phyloP scores from a whole-genome alignment of 768 basidiomycete genomes.

The Boletellus ananiceps region DNA sequence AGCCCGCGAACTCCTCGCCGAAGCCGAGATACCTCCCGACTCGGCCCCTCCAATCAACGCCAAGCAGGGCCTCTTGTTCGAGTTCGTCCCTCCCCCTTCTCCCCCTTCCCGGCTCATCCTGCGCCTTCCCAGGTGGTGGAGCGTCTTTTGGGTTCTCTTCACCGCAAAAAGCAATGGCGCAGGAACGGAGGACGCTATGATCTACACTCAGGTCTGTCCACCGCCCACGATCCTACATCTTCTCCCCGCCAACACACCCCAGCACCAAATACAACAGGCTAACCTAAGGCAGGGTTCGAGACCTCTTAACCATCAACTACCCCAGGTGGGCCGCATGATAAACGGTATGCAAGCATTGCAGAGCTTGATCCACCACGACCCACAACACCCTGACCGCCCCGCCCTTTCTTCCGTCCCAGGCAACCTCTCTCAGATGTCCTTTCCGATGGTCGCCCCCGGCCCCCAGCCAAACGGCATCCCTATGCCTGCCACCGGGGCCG shows the following conservation, averaged over 20 bases:
- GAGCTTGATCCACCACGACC: background rate
- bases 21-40: constrained; percentile 62
- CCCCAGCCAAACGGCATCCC: constrained; percentile 45
- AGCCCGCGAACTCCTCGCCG: constrained; percentile 57
- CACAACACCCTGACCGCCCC: background rate
- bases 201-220: constrained; percentile 61
- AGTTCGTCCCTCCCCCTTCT: constrained; percentile 42
- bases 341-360: constrained; percentile 31
- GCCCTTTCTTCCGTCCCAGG: constrained; percentile 19
- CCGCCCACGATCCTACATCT: background rate
- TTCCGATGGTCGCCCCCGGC: constrained; percentile 30
- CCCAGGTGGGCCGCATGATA: constrained; percentile 26
- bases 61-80: constrained; percentile 77
- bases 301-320: constrained; percentile 26
- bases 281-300: constrained; percentile 31
- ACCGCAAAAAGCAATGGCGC: constrained; percentile 68
- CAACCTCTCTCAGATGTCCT: constrained; percentile 23
- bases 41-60: constrained; percentile 77
- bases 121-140: constrained; percentile 73
- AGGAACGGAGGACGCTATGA: constrained; percentile 65
- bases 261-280: constrained; percentile 37
- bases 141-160: constrained; percentile 84
- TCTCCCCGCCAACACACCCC: constrained; percentile 13
- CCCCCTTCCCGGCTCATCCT: background rate
- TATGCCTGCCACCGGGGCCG: constrained; percentile 25